Evolutionary conservation across 768 basidiomycete species (phyloP).

Genomic region (Hebeloma cylindrosporum): DNA sequence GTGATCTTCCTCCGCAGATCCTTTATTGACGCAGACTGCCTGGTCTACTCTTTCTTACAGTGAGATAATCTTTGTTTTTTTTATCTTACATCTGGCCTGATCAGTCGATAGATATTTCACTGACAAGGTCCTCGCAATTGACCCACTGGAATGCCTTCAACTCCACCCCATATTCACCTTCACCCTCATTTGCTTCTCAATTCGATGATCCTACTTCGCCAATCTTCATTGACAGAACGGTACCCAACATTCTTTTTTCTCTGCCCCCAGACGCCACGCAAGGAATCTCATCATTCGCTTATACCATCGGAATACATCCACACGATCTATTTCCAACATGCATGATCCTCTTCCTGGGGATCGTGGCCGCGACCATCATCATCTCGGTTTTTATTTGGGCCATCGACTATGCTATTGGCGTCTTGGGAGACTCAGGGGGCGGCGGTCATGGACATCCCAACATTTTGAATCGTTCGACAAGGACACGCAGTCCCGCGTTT

Average conservation of each 20-base stretch:
- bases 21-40: slow-evolving; percentile 82
- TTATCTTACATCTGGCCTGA: slow-evolving; percentile 3
- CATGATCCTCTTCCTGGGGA: slow-evolving; percentile 78
- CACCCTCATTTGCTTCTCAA: slow-evolving; percentile 72
- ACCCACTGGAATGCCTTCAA: slow-evolving; percentile 71
- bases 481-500: slow-evolving; percentile 40
- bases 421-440: slow-evolving; percentile 29
- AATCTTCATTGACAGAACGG: slow-evolving; percentile 68
- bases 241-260: slow-evolving; percentile 73
- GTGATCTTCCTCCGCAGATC: slow-evolving; percentile 53
- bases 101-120: slow-evolving; percentile 61
- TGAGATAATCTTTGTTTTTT: slow-evolving; percentile 27
- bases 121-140: slow-evolving; percentile 47
- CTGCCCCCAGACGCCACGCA: slow-evolving; percentile 58
- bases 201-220: slow-evolving; percentile 68
- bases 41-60: slow-evolving; percentile 86
- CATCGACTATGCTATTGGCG: slow-evolving; percentile 55
- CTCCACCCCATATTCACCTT: slow-evolving; percentile 58
- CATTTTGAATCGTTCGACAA: slow-evolving; percentile 23
- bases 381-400: slow-evolving; percentile 73
- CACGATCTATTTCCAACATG: slow-evolving; percentile 82
- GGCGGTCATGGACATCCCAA: slow-evolving; percentile 16
- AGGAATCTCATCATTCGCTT: slow-evolving; percentile 84
- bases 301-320: slow-evolving; percentile 78
- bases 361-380: slow-evolving; percentile 69